A percentile compares a stretch with the other conserved stretches of the same genome.
phyloP scores from a whole-genome alignment of 2,329 filamentous ascomycete species.

The Pseudocercospora macadamiae region DNA sequence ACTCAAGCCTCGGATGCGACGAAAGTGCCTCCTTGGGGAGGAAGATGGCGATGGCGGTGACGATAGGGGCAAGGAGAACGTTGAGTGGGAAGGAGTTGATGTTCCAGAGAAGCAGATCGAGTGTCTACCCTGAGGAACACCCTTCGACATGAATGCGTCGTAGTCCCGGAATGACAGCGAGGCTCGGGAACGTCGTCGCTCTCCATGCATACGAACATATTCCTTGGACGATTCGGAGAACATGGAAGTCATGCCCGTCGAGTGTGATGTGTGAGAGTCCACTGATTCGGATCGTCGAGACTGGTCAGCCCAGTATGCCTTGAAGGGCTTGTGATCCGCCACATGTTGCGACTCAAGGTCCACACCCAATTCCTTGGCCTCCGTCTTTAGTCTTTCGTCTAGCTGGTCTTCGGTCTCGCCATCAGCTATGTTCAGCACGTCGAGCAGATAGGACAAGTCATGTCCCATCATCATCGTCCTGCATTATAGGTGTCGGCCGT shows the following conservation, averaged over 20 bases:
- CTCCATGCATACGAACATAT: constrained; percentile 14
- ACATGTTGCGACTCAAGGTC: constrained; percentile 16
- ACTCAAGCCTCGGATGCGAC: constrained; percentile 38
- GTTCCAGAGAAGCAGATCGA: constrained; percentile 37
- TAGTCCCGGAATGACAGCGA: constrained; percentile 40
- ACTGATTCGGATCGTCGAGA: constrained; percentile 37
- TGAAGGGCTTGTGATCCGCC: constrained; percentile 11
- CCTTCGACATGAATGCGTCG: constrained; percentile 37
- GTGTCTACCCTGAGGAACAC: constrained; percentile 28
- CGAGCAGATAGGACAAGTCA: constrained; percentile 31
- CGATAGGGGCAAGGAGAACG: constrained; percentile 37
- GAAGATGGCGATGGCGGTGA: constrained; percentile 29
- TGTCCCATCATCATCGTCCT: constrained; percentile 26
- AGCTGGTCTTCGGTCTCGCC: constrained; percentile 36
- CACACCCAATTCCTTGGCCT: constrained; percentile 36
- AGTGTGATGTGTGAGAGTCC: constrained; percentile 38
- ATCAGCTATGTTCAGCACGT: constrained; percentile 35
- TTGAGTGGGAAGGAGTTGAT: constrained; percentile 35
- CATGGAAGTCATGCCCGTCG: constrained; percentile 39
- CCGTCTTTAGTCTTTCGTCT: constrained; percentile 30
- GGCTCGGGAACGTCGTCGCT: constrained; percentile 24
- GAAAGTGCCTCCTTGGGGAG: constrained; percentile 37
- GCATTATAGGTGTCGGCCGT: constrained; percentile 15
- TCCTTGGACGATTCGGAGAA: constrained; percentile 39
- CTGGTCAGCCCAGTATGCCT: constrained; percentile 22